These are phyloP conservation scores for Puya raimondii DNA, from an alignment of 176 grass and related monocot genomes.

Conservation along the genomic window DNA sequence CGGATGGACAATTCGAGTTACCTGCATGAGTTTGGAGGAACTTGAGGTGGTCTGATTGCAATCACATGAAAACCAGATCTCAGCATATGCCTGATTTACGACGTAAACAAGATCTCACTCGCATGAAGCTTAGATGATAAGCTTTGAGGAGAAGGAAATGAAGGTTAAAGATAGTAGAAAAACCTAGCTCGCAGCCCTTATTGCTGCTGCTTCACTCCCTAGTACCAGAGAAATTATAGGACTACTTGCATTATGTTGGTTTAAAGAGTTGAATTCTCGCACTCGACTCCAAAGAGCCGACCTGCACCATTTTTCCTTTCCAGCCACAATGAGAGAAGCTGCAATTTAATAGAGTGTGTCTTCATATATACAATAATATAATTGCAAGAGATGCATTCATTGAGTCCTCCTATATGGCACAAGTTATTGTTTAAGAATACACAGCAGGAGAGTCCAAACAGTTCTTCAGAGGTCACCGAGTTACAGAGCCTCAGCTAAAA, in stretches of 20 bases:
- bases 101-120: too few species aligned
- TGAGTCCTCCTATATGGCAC: not conserved
- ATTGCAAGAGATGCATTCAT: not conserved
- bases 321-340: slow-evolving; percentile 68
- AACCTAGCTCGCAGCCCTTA: slow-evolving; percentile 87
- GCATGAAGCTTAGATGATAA: not conserved
- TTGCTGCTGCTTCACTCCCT: slow-evolving; percentile 65
- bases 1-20: not conserved
- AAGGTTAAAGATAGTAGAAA: not conserved
- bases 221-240: slow-evolving; percentile 91
- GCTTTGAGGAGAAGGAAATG: not conserved
- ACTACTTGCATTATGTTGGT: slow-evolving; percentile 47
- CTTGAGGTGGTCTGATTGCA: slow-evolving; percentile 84
- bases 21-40: slow-evolving; percentile 89
- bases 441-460: too few species aligned
- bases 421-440: too few species aligned
- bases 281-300: slow-evolving; percentile 63
- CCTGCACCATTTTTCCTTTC: slow-evolving; percentile 72
- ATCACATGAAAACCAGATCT: slow-evolving; percentile 91
- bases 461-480: too few species aligned
- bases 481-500: too few species aligned
- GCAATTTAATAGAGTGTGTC: slow-evolving; percentile 19
- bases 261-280: slow-evolving; percentile 60
- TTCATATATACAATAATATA: not conserved
- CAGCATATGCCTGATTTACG: slow-evolving; percentile 53